Evolutionary conservation across 164 flowering plant genomes (phyloP).

Genomic region (Stephania yunnanensis): DNA sequence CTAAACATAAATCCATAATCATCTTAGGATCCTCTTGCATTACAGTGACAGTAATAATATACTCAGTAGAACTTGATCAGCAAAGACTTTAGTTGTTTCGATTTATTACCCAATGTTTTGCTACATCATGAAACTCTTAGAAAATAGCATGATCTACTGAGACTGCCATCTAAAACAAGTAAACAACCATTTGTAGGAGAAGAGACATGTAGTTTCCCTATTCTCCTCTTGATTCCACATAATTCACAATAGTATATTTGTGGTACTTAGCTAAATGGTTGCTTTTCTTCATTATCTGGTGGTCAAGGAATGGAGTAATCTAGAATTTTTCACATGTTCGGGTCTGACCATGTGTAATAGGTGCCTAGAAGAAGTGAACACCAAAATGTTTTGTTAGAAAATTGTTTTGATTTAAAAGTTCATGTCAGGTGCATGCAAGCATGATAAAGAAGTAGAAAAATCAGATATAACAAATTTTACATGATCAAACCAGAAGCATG

Average conservation of each 20-base stretch:
- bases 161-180: not conserved
- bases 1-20: not conserved
- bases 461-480: not conserved
- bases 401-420: no score
- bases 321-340: not conserved
- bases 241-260: not conserved
- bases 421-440: no score
- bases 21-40: not conserved
- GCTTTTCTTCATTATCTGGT: not conserved
- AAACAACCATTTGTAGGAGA: not conserved
- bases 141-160: not conserved
- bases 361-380: no score
- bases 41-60: not conserved
- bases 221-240: not conserved
- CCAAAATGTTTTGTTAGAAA: no score
- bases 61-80: not conserved
- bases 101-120: not conserved
- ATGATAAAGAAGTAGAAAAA: no score
- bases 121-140: not conserved
- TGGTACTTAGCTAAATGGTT: not conserved
- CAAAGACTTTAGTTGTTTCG: not conserved
- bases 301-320: not conserved
- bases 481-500: not conserved
- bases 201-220: not conserved
- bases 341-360: not conserved